phyloP scores from a whole-genome alignment of 306 rosid species.

The Clitoria ternatea region DNA sequence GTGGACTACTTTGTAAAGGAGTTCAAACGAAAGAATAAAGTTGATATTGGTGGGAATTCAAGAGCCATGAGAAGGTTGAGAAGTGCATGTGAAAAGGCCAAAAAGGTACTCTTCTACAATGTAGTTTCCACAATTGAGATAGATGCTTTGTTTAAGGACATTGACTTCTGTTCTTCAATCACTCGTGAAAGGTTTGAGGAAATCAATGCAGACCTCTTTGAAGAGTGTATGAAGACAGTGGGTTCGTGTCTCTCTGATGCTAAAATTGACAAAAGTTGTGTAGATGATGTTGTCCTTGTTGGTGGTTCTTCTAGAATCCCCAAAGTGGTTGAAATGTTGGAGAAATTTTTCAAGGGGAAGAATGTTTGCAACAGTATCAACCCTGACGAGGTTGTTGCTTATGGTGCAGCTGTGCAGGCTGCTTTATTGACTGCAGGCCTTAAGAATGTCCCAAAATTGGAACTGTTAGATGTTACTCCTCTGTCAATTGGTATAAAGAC shows the following conservation, averaged over 20 bases:
- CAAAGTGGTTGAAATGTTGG: slow-evolving; percentile 41
- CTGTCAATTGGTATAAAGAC: slow-evolving; percentile 36
- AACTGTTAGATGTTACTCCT: slow-evolving; percentile 42
- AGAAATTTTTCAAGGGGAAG: slow-evolving; percentile 43
- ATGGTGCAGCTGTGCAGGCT: slow-evolving; percentile 54
- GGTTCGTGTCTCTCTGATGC: slow-evolving; percentile 47
- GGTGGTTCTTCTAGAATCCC: slow-evolving; percentile 63
- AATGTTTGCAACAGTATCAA: slow-evolving; percentile 46
- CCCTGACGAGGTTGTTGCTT: slow-evolving; percentile 59
- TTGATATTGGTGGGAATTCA: slow-evolving; percentile 10
- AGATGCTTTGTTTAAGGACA: not conserved
- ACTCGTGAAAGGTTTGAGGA: slow-evolving; percentile 8
- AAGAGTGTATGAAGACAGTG: slow-evolving; percentile 37
- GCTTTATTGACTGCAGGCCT: too few species aligned
- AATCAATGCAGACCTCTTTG: slow-evolving; percentile 24
- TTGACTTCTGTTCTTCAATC: not conserved
- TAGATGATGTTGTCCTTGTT: slow-evolving; percentile 51
- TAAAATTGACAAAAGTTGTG: slow-evolving; percentile 39
- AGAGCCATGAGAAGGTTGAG: slow-evolving; percentile 16
- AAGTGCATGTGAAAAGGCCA: too few species aligned
- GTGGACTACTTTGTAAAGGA: not conserved
- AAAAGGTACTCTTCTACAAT: not conserved
- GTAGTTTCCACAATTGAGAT: not conserved
- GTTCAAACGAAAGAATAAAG: slow-evolving; percentile 1
- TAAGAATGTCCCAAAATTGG: slow-evolving; percentile 29